Conservation (phyloP, 495 filamentous ascomycete genomes). For the Penicillium subrubescens region DNA sequence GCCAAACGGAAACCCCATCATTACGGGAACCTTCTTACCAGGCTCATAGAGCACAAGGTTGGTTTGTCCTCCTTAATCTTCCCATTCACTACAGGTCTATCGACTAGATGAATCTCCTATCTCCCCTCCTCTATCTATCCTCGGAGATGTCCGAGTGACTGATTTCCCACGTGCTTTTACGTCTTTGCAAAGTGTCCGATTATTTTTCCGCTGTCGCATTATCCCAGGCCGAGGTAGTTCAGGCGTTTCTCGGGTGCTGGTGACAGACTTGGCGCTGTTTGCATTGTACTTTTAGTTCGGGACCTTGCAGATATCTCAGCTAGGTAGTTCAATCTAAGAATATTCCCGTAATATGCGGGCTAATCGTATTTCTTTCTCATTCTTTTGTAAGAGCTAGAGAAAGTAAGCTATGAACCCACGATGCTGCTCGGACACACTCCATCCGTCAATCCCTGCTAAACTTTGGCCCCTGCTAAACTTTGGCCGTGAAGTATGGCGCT, state of each 20-base stretch:
- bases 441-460: not conserved
- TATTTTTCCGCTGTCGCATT: constrained; percentile 22
- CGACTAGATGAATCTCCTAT: constrained; percentile 16
- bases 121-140: not conserved
- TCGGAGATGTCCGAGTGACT: constrained; percentile 15
- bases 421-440: not conserved
- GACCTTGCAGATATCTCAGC: constrained; percentile 28
- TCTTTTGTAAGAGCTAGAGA: not conserved
- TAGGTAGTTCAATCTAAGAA: constrained; percentile 25
- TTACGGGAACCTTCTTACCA: constrained; percentile 16
- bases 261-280: constrained; percentile 20
- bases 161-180: not conserved
- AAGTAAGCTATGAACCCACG: not conserved
- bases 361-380: constrained; percentile 4
- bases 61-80: constrained; percentile 36
- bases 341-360: constrained; percentile 13
- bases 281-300: constrained; percentile 34
- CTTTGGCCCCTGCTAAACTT: constrained; percentile 28
- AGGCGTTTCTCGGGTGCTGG: constrained; percentile 6
- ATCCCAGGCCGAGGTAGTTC: constrained; percentile 14
- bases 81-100: constrained; percentile 26
- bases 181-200: constrained; percentile 10
- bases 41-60: constrained; percentile 40
- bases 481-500: constrained; percentile 31
- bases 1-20: not conserved